phyloP scores from a whole-genome alignment of 257 asterid genomes.

The Solanum chmielewskii region DNA sequence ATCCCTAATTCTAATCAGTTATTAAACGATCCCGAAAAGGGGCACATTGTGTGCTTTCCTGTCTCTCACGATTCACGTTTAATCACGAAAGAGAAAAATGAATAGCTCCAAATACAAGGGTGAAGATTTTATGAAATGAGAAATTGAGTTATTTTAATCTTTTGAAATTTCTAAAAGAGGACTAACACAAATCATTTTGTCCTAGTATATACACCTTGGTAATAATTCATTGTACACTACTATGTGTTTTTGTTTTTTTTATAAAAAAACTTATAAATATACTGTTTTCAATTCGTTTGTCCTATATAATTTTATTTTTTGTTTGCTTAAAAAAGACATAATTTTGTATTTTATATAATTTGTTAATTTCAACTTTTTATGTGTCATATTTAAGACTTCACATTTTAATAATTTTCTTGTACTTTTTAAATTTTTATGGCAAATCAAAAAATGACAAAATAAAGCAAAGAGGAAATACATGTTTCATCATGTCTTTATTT shows the following conservation, averaged over 20 bases:
- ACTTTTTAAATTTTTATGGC: background rate
- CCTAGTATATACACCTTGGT: background rate
- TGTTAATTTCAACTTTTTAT: no score
- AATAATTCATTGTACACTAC: background rate
- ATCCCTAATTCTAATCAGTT: no score
- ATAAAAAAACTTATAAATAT: background rate
- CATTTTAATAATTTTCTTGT: rapidly evolving
- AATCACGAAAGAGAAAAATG: background rate
- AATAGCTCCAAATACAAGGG: background rate
- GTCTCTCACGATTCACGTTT: background rate
- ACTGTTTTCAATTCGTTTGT: no score
- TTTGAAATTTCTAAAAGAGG: background rate
- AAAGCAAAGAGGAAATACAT: background rate
- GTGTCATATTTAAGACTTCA: no score
- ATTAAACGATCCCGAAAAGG: no score
- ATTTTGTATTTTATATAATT: no score
- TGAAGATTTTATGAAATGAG: background rate
- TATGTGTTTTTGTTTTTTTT: background rate
- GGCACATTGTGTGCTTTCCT: background rate
- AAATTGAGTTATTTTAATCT: background rate
- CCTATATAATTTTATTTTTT: no score
- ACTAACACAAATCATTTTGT: background rate
- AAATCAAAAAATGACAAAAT: no score
- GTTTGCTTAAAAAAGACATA: background rate
- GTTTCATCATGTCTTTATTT: background rate